phyloP scores from a whole-genome alignment of 371 early-diverging fungal species.

The Dichotomocladium elegans region DNA sequence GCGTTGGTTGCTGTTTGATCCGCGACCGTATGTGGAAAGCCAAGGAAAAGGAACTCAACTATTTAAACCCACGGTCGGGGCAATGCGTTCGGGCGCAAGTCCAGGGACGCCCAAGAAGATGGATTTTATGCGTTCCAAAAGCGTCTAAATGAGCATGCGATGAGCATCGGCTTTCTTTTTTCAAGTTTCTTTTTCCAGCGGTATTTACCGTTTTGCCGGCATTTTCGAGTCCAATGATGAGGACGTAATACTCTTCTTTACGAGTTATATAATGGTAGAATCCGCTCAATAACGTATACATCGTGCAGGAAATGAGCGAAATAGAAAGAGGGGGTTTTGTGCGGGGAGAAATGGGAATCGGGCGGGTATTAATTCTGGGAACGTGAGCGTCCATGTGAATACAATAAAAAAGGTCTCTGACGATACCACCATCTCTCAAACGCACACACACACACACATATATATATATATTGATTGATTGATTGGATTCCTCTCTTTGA shows the following conservation, averaged over 20 bases:
- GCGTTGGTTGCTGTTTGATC: neutral
- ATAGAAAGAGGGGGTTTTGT: neutral
- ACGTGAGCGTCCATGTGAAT: no score
- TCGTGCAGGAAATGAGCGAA: constrained; percentile 22
- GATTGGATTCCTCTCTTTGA: no score
- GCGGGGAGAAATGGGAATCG: neutral
- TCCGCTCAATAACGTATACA: constrained; percentile 91
- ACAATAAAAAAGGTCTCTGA: no score
- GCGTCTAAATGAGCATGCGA: constrained; percentile 54
- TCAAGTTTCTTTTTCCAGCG: neutral
- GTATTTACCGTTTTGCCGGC: constrained; percentile 90
- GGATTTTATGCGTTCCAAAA: constrained; percentile 82
- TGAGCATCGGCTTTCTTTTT: no score
- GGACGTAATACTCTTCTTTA: constrained; percentile 89
- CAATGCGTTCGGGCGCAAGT: constrained; percentile 84
- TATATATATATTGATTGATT: no score
- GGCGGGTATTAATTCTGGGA: no score
- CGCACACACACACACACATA: no score
- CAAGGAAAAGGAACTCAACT: constrained; percentile 39
- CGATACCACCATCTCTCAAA: no score
- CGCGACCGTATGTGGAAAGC: neutral
- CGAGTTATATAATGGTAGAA: constrained; percentile 82
- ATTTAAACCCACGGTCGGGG: constrained; percentile 94
- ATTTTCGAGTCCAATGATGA: constrained; percentile 93
- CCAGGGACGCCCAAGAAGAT: constrained; percentile 66